Evolutionary conservation across 495 filamentous ascomycete species (phyloP).

Genomic region (Talaromyces adpressus): DNA sequence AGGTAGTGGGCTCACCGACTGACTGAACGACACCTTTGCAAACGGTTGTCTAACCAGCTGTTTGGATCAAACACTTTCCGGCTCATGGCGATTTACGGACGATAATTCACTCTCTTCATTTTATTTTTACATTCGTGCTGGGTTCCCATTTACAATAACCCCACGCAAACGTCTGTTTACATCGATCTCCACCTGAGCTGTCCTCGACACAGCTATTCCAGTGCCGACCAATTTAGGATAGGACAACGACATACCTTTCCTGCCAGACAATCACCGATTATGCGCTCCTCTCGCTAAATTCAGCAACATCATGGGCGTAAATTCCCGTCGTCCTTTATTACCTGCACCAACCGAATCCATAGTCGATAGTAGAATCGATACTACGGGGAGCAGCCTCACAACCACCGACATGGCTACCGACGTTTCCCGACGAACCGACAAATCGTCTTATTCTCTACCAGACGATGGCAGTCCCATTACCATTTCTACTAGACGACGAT

Average conservation of each 20-base stretch:
- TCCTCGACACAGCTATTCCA: neutral
- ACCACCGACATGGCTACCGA: conserved; percentile 72
- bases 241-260: neutral
- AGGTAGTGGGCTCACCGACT: neutral
- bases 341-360: conserved; percentile 77
- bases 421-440: conserved; percentile 70
- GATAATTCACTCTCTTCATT: neutral
- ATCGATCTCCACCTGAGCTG: neutral
- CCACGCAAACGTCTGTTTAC: neutral
- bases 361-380: conserved; percentile 55
- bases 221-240: neutral
- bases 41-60: neutral
- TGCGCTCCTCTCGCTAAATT: conserved; percentile 9
- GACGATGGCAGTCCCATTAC: conserved; percentile 94
- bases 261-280: conserved; percentile 1
- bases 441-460: conserved; percentile 81
- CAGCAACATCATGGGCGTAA: conserved; percentile 59
- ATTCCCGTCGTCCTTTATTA: conserved; percentile 60
- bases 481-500: conserved; percentile 65
- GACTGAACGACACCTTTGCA: neutral
- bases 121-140: neutral
- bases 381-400: conserved; percentile 50
- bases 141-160: neutral
- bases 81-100: neutral
- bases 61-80: neutral